These are phyloP conservation scores for Multifurca ochricompacta DNA, from an alignment of 768 basidiomycete species.

Conservation along the genomic window DNA sequence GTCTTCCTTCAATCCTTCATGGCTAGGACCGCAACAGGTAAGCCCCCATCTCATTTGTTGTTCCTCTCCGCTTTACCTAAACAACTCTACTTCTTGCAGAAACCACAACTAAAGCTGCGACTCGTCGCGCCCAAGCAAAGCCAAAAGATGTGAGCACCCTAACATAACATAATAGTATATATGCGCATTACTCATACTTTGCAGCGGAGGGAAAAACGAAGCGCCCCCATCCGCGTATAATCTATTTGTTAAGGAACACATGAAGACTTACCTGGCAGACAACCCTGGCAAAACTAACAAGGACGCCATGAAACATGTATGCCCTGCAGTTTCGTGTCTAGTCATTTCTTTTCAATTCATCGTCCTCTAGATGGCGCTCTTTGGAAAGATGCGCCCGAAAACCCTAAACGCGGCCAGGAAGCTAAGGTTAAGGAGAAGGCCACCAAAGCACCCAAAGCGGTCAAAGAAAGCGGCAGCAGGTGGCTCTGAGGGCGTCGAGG, in stretches of 20 bases:
- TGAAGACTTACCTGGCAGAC: constrained; percentile 50
- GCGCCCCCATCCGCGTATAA: constrained; percentile 54
- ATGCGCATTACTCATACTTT: constrained; percentile 4
- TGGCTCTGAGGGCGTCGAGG: constrained; percentile 1
- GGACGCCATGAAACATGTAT: constrained; percentile 47
- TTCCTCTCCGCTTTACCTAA: not conserved
- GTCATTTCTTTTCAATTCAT: not conserved
- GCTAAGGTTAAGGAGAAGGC: constrained; percentile 41
- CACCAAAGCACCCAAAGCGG: constrained; percentile 31
- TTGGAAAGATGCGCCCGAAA: constrained; percentile 55
- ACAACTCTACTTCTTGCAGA: constrained; percentile 27
- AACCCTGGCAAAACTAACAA: constrained; percentile 42
- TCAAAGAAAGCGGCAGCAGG: constrained; percentile 8
- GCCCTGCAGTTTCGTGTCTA: not conserved
- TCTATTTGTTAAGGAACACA: constrained; percentile 45
- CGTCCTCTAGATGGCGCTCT: constrained; percentile 38
- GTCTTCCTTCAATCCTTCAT: constrained; percentile 28
- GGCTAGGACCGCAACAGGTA: constrained; percentile 47
- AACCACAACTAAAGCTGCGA: constrained; percentile 49
- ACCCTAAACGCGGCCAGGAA: constrained; percentile 54
- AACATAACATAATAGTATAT: constrained; percentile 23
- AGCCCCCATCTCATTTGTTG: constrained; percentile 12
- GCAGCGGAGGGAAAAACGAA: constrained; percentile 35
- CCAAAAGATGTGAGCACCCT: constrained; percentile 29
- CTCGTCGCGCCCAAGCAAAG: constrained; percentile 43